These are phyloP conservation scores for Balansia obtecta DNA, from an alignment of 2,329 filamentous ascomycete genomes.

Conservation along the genomic window DNA sequence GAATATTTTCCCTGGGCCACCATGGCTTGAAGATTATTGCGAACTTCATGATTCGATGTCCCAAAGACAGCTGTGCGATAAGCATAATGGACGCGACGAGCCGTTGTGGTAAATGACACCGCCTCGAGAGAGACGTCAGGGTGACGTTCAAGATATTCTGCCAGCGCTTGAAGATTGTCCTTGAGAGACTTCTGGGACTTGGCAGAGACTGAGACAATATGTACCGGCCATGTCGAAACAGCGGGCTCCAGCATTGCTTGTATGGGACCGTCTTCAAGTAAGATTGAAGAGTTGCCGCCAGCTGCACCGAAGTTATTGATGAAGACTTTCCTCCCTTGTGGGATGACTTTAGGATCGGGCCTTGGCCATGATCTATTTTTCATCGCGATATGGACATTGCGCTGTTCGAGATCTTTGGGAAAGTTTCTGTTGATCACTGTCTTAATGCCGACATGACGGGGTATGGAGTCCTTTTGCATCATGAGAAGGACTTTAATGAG, in stretches of 20 bases:
- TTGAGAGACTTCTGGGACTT: conserved; percentile 26
- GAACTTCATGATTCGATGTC: conserved; percentile 12
- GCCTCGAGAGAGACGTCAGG: conserved; percentile 32
- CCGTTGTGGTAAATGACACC: conserved; percentile 53
- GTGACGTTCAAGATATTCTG: no score
- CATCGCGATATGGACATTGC: conserved; percentile 26
- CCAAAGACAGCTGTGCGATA: conserved; percentile 39
- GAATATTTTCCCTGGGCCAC: background rate
- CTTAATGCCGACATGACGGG: conserved; percentile 42
- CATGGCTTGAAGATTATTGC: background rate
- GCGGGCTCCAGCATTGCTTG: background rate
- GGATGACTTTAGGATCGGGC: background rate
- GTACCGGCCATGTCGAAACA: conserved; percentile 16
- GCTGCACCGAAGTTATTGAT: conserved; percentile 42
- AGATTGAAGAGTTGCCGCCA: conserved; percentile 48
- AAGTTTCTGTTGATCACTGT: conserved; percentile 31
- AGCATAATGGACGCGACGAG: conserved; percentile 45
- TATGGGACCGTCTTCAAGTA: conserved; percentile 47
- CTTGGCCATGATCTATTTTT: conserved; percentile 22
- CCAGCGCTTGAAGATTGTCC: no score
- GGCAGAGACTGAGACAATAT: conserved; percentile 43
- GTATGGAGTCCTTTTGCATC: conserved; percentile 33
- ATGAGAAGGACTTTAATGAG: conserved; percentile 38
- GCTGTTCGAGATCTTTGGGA: conserved; percentile 25
- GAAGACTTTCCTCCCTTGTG: conserved; percentile 12